Percentiles rank a stretch among this genome's conserved stretches.
Conservation (phyloP, 495 filamentous ascomycete genomes). For the Paragyromitra xinjiangensis region DNA sequence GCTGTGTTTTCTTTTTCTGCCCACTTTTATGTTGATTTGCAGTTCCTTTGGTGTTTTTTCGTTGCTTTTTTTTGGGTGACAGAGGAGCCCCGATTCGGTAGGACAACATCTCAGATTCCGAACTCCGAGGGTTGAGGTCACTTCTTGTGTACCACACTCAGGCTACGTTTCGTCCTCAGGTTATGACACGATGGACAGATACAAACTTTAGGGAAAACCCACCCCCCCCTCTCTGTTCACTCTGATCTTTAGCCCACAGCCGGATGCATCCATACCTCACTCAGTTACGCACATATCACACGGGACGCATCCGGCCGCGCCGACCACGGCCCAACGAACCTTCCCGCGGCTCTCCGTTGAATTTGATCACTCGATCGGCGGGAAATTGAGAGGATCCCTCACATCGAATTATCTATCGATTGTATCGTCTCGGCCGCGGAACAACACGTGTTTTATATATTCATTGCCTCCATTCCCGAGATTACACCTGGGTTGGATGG, state of each 20-base stretch:
- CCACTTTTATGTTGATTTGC: background rate
- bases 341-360: slow-evolving; percentile 38
- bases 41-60: background rate
- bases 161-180: slow-evolving; percentile 29
- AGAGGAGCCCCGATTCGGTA: slow-evolving; percentile 21
- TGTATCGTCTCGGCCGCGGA: slow-evolving; percentile 23
- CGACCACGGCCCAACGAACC: slow-evolving; percentile 3
- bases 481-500: slow-evolving; percentile 19
- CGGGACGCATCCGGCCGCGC: slow-evolving; percentile 35
- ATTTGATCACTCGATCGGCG: slow-evolving; percentile 31
- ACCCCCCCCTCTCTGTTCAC: background rate
- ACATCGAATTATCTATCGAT: slow-evolving; percentile 24
- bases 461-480: slow-evolving; percentile 21
- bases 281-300: slow-evolving; percentile 17
- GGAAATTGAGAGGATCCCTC: slow-evolving; percentile 11
- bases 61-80: background rate
- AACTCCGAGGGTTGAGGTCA: slow-evolving; percentile 5
- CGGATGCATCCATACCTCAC: slow-evolving; percentile 33
- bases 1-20: slow-evolving; percentile 15
- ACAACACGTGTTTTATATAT: slow-evolving; percentile 30
- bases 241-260: background rate
- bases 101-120: slow-evolving; percentile 7
- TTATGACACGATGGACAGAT: background rate
- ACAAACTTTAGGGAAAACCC: slow-evolving; percentile 8
- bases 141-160: background rate